These are phyloP conservation scores for Cutaneotrichosporon dermatis DNA, from an alignment of 1,284 basidiomycete species.

Conservation along the genomic window DNA sequence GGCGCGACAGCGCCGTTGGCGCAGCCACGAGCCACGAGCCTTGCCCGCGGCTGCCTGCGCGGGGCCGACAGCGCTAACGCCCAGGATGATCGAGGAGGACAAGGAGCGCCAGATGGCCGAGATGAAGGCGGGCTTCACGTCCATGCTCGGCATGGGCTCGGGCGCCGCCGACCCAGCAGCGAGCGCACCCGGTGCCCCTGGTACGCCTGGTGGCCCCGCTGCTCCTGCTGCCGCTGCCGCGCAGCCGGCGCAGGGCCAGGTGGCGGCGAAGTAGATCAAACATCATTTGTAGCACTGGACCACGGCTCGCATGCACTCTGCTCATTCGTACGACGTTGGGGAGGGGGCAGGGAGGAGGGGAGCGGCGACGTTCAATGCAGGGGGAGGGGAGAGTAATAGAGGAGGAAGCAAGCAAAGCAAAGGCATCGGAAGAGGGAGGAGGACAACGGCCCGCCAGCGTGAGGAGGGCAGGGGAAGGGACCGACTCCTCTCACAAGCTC, in stretches of 20 bases:
- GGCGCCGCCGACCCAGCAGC: slow-evolving; percentile 15
- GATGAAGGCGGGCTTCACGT: slow-evolving; percentile 53
- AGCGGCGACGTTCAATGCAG: no score
- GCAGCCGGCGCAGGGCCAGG: background rate
- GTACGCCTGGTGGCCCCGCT: background rate
- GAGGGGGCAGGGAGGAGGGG: background rate
- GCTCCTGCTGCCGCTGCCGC: background rate
- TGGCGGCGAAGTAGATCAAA: background rate
- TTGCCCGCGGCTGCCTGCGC: no score
- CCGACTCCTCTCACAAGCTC: no score
- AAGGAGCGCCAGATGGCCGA: slow-evolving; percentile 67
- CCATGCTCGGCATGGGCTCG: slow-evolving; percentile 44
- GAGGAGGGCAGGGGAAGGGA: no score
- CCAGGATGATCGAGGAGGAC: slow-evolving; percentile 60
- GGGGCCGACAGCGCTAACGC: no score
- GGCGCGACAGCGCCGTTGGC: no score
- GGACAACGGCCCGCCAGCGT: no score
- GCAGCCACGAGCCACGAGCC: no score
- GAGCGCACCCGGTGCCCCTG: slow-evolving; percentile 21
- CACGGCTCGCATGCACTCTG: slow-evolving; percentile 2
- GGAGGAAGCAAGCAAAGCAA: no score
- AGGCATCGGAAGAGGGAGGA: no score
- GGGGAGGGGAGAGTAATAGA: no score
- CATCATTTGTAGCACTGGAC: slow-evolving; percentile 1
- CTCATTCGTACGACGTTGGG: background rate